Base-by-base conservation (phyloP, 495 filamentous ascomycete species). In the Articulospora tetracladia region DNA sequence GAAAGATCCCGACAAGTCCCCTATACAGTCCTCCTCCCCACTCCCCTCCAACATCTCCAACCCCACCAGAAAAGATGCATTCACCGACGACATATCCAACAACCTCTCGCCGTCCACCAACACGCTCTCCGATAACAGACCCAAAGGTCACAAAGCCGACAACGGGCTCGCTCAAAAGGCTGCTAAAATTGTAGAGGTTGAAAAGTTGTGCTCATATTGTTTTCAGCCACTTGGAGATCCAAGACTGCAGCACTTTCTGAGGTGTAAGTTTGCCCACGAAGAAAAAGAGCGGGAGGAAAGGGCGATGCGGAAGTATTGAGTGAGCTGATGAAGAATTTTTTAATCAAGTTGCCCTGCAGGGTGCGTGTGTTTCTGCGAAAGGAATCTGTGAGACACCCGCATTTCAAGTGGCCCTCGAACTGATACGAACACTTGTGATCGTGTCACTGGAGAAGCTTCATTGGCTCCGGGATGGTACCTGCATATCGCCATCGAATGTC, bases 201-300 rank as follows among this genome's bases (percentile, higher is more conserved):
- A 3, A n/a, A 41, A 55, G 2, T 36, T 7, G 13, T 58, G 56
- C 24, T 24, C 17, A 26, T 46, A 51, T 15, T 55, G 51, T 32
- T 6, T 17, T 55, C 20, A 25, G 17, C 36, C 36, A 15, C n/a
- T 55, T n/a, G 51, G 50, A 26, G 50, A 54, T 17, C 32, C 34
- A 1, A 46, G 22, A 32, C 25, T 55, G 22, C 51, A 54, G 51
- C 50, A 60, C 26, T 51, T 60, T 1, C 17, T 60, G 24, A 20
- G 25, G 23, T 60, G 58, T 55, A 49, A 23, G 19, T 55, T 26
- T 55, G 58, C 58, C 2, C 58, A 55, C 48, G 50, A 60, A 1
- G 58, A 55, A 24, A 22, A 28, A 20, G 32, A 30, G 27, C 51
- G 56, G 46, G 24, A 24, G 30, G 47, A 34, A 27, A 22, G 24